These are phyloP conservation scores for Wallacemonas collosoma DNA, from an alignment of 208 protist genomes.

Conservation along the genomic window DNA sequence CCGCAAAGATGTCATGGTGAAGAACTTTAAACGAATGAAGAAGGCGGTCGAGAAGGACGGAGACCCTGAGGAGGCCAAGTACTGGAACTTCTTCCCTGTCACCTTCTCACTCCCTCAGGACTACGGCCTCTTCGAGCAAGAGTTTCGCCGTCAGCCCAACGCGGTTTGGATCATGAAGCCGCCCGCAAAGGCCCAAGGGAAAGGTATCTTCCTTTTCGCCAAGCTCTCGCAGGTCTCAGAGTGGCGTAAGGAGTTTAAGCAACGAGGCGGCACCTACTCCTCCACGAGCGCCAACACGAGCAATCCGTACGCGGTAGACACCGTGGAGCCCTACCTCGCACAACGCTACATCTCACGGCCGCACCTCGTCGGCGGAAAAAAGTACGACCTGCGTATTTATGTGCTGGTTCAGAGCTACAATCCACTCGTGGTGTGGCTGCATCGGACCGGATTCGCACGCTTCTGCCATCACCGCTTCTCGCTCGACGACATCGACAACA, in stretches of 20 bases:
- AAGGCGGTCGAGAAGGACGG: constrained; percentile 88
- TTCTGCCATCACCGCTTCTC: constrained; percentile 94
- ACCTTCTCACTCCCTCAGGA: constrained; percentile 95
- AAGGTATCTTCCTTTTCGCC: constrained; percentile 97
- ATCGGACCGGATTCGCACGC: constrained; percentile 91
- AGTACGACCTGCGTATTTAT: constrained; percentile 95
- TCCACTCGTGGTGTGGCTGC: constrained; percentile 91
- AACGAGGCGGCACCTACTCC: constrained; percentile 30
- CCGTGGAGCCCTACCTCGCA: constrained; percentile 84
- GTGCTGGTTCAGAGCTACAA: constrained; percentile 86
- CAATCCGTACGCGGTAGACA: constrained; percentile 44
- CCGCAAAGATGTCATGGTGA: constrained; percentile 95
- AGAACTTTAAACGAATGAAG: constrained; percentile 95
- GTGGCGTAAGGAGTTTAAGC: constrained; percentile 91
- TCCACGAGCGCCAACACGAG: background rate
- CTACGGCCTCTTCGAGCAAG: constrained; percentile 94
- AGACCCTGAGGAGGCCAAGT: constrained; percentile 73
- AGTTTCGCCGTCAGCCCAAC: constrained; percentile 92
- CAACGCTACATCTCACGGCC: constrained; percentile 93
- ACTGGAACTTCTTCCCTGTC: constrained; percentile 94
- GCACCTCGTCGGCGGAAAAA: constrained; percentile 92
- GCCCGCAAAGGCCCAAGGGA: constrained; percentile 94
- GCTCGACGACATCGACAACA: constrained; percentile 91
- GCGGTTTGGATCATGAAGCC: constrained; percentile 98
- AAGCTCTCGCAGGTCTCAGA: constrained; percentile 95